Evolutionary conservation across 2,329 filamentous ascomycete species (phyloP), one percentile per base, ranked within the genome.

Genomic region (Penicillium sp.): DNA sequence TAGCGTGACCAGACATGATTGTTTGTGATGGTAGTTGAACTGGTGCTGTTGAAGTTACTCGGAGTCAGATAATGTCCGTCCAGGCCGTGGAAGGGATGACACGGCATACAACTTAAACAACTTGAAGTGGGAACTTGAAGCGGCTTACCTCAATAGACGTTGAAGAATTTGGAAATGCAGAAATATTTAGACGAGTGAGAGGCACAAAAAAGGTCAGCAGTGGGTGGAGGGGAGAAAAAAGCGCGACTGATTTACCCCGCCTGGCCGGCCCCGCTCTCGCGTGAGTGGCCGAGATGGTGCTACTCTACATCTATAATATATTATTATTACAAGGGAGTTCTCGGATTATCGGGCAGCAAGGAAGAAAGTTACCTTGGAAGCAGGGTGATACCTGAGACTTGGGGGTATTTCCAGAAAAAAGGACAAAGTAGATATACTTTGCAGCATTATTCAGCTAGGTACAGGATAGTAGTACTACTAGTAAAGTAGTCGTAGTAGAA

Each of bases 1-100:
- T 20, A 42, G 58, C 24, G 58, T 62, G 60, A 46, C 52, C 59
- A 43, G 58, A 55, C 61, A 63, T 63, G 27, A 36, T 55, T 18
- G 20, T 26, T 49, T 18, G 33, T n/a, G 34, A 15, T 34, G 27
- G 23, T n/a, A 33, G 47, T 56, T 46, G 52, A 47, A 48, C 32
- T 43, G 23, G 8, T 9, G 36, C 30, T 21, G 23, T 10, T 40
- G n/a, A n/a, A n/a, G n/a, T 12, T 15, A 21, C 21, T 20, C 13
- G 3, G 21, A 10, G 21, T 27, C 7, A 40, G 34, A 37, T 10
- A 36, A n/a, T n/a, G n/a, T n/a, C n/a, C n/a, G n/a, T n/a, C n/a
- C n/a, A n/a, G n/a, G n/a, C n/a, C n/a, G n/a, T n/a, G n/a, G n/a
- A n/a, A n/a, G n/a, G n/a, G n/a, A 34, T 21, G 36, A 20, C 21